Evolutionary conservation across 768 basidiomycete species (phyloP).

Genomic region (Leccinum uliginosum): DNA sequence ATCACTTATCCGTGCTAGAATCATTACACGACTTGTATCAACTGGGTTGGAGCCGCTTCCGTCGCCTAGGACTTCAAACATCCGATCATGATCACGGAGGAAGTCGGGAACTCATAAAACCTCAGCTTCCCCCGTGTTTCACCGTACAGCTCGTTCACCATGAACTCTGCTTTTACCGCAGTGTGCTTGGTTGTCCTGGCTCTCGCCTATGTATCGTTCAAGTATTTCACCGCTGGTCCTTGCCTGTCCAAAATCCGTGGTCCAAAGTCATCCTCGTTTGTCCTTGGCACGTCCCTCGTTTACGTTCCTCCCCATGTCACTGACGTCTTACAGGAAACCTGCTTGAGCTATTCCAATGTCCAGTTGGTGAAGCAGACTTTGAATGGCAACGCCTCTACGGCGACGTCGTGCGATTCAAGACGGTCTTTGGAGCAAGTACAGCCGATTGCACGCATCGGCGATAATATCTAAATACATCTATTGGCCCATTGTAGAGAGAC

Average conservation of each 20-base stretch:
- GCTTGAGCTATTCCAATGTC: conserved; percentile 24
- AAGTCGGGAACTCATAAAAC: conserved; percentile 1
- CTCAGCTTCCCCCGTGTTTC: background rate
- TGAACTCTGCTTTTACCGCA: conserved; percentile 4
- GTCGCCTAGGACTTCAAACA: background rate
- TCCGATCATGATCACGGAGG: conserved; percentile 10
- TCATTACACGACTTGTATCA: no score
- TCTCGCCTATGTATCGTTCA: conserved; percentile 2
- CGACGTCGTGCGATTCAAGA: conserved; percentile 26
- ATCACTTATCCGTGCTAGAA: background rate
- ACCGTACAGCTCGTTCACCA: background rate
- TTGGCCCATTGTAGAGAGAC: conserved; percentile 32
- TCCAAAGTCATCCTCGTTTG: conserved; percentile 21
- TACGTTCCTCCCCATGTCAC: conserved; percentile 15
- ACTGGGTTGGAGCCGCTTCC: background rate
- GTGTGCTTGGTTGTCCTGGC: conserved; percentile 5
- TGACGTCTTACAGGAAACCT: conserved; percentile 25
- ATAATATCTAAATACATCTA: conserved; percentile 5
- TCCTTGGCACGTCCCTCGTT: conserved; percentile 11
- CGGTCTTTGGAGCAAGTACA: conserved; percentile 23
- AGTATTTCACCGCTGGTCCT: background rate
- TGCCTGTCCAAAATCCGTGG: conserved; percentile 17
- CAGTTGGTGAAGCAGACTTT: conserved; percentile 25
- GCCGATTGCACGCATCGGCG: background rate
- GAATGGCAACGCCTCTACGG: conserved; percentile 31